Evolutionary conservation across 495 filamentous ascomycete genomes (phyloP).

Genomic region (Paragyromitra xinjiangensis): DNA sequence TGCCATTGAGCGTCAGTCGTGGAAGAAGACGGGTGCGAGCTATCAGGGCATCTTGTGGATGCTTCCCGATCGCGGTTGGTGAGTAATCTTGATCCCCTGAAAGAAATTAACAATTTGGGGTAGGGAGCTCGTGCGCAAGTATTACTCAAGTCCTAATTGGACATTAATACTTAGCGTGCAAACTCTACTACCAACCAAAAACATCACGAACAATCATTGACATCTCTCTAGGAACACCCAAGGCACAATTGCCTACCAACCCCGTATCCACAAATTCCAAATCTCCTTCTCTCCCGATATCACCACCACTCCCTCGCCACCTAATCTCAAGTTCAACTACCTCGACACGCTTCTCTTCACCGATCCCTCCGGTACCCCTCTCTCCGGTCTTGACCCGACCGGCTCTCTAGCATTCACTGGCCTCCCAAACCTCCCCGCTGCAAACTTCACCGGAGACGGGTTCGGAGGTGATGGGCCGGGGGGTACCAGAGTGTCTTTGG

Average conservation of each 20-base stretch:
- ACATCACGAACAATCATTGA: conserved; percentile 41
- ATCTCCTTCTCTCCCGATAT: conserved; percentile 66
- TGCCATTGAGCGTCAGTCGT: conserved; percentile 69
- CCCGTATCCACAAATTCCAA: conserved; percentile 75
- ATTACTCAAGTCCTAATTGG: conserved; percentile 5
- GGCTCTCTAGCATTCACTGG: conserved; percentile 64
- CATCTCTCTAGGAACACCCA: conserved; percentile 68
- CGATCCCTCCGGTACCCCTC: conserved; percentile 72
- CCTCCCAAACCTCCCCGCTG: conserved; percentile 72
- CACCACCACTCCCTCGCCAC: conserved; percentile 68
- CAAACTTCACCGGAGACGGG: conserved; percentile 76
- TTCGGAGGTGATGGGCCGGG: conserved; percentile 72
- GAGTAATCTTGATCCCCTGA: conserved; percentile 18
- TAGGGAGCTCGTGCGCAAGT: background rate
- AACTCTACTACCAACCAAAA: conserved; percentile 1
- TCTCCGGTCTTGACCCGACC: conserved; percentile 78
- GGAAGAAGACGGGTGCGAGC: conserved; percentile 67
- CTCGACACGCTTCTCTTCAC: conserved; percentile 72
- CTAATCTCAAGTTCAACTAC: conserved; percentile 74
- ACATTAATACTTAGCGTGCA: background rate
- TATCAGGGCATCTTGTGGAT: conserved; percentile 73
- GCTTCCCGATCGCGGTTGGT: conserved; percentile 80
- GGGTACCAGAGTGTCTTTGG: conserved; percentile 70
- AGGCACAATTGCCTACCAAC: conserved; percentile 77
- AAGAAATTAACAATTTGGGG: background rate